Percentiles rank a stretch among this genome's conserved stretches.
Conservation (phyloP, 139 green algal genomes). For the Desmodesmus armatus region DNA sequence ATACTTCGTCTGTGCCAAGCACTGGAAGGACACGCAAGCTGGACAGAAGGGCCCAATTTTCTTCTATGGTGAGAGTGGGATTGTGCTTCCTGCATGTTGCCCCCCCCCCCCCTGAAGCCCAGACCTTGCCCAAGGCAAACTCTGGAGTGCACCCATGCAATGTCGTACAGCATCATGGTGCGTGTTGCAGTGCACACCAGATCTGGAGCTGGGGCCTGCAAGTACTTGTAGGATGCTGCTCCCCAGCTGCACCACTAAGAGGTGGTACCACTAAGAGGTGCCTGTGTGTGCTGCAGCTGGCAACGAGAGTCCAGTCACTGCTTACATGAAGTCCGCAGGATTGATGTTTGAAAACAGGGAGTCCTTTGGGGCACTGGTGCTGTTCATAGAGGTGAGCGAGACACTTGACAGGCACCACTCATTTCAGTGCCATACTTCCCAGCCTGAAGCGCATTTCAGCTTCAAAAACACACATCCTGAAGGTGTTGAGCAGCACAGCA, state of each 20-base stretch:
- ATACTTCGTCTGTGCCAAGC: conserved; percentile 50
- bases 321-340: conserved; percentile 63
- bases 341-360: conserved; percentile 73
- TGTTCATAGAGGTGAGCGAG: conserved; percentile 60
- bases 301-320: conserved; percentile 55
- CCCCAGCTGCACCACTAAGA: neutral
- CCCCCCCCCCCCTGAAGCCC: too few relatives aligned
- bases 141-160: too few relatives aligned
- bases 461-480: too few relatives aligned
- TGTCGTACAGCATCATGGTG: too few relatives aligned
- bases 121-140: too few relatives aligned
- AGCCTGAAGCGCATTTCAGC: too few relatives aligned
- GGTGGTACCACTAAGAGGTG: neutral
- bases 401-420: too few relatives aligned
- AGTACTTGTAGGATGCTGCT: too few relatives aligned
- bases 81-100: neutral
- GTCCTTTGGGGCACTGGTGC: conserved; percentile 52
- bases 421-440: too few relatives aligned
- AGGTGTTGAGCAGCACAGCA: too few relatives aligned
- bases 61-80: conserved; percentile 47
- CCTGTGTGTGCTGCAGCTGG: conserved; percentile 51
- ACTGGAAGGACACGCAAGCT: conserved; percentile 3
- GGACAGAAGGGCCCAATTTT: conserved; percentile 47
- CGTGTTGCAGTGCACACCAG: too few relatives aligned
- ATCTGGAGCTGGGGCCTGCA: too few relatives aligned